These are phyloP conservation scores for Aspergillus fijiensis DNA, from an alignment of 2,329 filamentous ascomycete genomes.

Conservation along the genomic window DNA sequence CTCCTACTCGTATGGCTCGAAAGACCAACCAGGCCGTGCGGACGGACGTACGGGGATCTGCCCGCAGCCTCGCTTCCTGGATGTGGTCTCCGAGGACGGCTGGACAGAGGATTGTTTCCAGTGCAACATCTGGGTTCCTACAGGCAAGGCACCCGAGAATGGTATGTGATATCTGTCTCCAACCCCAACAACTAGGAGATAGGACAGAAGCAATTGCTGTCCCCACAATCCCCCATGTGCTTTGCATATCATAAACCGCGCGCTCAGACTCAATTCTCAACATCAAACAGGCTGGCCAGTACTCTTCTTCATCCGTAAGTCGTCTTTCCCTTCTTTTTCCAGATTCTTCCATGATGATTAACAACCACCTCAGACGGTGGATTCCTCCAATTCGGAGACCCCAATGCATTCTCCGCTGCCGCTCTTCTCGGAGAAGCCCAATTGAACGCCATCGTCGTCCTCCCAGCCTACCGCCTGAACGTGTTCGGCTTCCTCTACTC, in stretches of 20 bases:
- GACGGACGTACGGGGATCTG: conserved; percentile 44
- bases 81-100: conserved; percentile 33
- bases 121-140: conserved; percentile 56
- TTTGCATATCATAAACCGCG: no score
- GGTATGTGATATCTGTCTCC: conserved; percentile 22
- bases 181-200: not conserved
- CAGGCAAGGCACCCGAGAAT: conserved; percentile 42
- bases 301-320: conserved; percentile 57
- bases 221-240: no score
- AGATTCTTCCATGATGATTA: not conserved
- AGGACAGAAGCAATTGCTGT: no score
- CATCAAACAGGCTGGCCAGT: conserved; percentile 52
- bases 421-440: conserved; percentile 51
- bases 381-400: conserved; percentile 57
- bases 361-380: conserved; percentile 45
- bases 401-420: conserved; percentile 49
- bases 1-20: conserved; percentile 53
- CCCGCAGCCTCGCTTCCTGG: conserved; percentile 49
- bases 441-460: conserved; percentile 53
- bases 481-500: conserved; percentile 57
- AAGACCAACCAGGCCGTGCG: conserved; percentile 48
- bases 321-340: not conserved
- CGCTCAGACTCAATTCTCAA: not conserved
- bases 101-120: conserved; percentile 57
- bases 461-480: conserved; percentile 58